Base-by-base conservation (phyloP, 2,329 filamentous ascomycete species). In the Aspergillus carbonarius region DNA sequence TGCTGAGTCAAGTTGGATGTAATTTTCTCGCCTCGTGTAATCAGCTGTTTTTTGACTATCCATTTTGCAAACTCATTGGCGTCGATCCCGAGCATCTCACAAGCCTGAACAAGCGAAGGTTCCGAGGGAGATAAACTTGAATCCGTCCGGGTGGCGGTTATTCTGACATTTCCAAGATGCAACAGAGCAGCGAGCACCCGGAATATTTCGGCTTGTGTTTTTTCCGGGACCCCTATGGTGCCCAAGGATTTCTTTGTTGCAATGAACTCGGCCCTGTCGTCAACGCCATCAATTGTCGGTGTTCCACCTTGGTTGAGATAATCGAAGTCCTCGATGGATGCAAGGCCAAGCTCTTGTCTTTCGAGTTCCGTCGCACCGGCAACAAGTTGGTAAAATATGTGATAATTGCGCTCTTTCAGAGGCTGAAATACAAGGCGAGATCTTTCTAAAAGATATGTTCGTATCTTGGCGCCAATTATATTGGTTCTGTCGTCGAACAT, bases 1-100 rank as follows among this genome's bases (percentile, higher is more conserved):
- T 96, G 91, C 69, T 96, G 92, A 23, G 90, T 96, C 62, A 99
- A 79, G 73, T 97, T 97, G 27, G 95, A 98, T 30, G 91, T 92
- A 68, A 99, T 99, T 81, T 97, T 98, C 76, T 99, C 95, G 49
- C 93, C 95, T 72, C 95, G 87, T 13, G 95, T 99, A 63, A 97
- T 87, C 60, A 99, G 85, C 77, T 99, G 95, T 80, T 99, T 99
- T 85, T 99, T 99, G 62, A 98, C 91, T 54, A 93, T 97, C 95
- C 95, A 99, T 76, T 93, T 96, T 52, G 95, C 89, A 72, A 99
- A 98, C 66, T 93, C 91, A 30, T 84, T 80, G 1, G 88, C 84
- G 73, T 97, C 87, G 60, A 99, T 96, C 20, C 95, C 95, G 35
- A 99, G 85, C 60, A 98, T 90, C 12, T 84, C 80, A 71, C 91